phyloP scores from a whole-genome alignment of 1,139 yeast genomes.

The Yamadazyma jaroonii region DNA sequence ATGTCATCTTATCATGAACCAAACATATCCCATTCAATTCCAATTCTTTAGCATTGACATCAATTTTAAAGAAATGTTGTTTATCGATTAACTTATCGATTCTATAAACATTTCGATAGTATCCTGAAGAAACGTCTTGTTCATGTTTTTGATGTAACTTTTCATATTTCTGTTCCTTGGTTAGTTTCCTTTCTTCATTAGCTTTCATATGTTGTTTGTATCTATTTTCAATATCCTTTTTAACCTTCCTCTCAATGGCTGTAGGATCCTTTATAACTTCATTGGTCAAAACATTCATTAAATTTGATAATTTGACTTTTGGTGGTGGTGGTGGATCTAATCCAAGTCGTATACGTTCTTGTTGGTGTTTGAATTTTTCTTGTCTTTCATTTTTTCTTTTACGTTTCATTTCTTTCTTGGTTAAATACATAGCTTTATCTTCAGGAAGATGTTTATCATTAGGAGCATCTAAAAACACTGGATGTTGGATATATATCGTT shows the following conservation, averaged over 20 bases:
- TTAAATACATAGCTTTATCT: conserved; percentile 54
- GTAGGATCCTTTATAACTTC: conserved; percentile 93
- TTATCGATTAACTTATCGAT: conserved; percentile 57
- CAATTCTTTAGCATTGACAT: conserved; percentile 74
- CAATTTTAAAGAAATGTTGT: conserved; percentile 69
- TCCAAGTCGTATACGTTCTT: conserved; percentile 77
- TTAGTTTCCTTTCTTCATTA: conserved; percentile 62
- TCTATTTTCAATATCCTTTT: conserved; percentile 66
- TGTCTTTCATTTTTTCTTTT: conserved; percentile 71
- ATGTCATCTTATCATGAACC: conserved; percentile 42
- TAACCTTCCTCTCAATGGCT: conserved; percentile 70
- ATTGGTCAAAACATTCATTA: conserved; percentile 82
- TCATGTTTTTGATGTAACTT: conserved; percentile 50
- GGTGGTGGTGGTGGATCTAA: conserved; percentile 88
- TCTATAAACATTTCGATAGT: conserved; percentile 56
- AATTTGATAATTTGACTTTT: conserved; percentile 76
- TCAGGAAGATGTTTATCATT: conserved; percentile 44
- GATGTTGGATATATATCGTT: conserved; percentile 74
- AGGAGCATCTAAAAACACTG: conserved; percentile 61
- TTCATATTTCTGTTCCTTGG: conserved; percentile 52
- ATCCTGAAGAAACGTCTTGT: conserved; percentile 45
- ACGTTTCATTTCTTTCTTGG: conserved; percentile 75
- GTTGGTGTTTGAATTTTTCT: conserved; percentile 62
- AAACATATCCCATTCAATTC: conserved; percentile 59
- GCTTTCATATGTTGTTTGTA: conserved; percentile 54